phyloP scores from a whole-genome alignment of 345 rosid species.

The Citrus trifoliata region DNA sequence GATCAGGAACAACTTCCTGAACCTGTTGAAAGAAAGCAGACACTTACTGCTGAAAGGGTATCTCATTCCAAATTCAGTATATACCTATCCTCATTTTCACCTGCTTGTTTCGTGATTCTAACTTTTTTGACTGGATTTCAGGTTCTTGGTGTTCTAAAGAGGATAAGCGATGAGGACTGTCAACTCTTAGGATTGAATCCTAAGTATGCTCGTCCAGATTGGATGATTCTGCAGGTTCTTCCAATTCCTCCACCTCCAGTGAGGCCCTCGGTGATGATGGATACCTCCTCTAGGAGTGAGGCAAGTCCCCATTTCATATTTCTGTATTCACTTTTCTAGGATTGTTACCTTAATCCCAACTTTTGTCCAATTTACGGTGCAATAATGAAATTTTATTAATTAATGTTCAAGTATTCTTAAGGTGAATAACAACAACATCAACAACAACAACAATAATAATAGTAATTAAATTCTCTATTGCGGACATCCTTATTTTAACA shows the following conservation, averaged over 20 bases:
- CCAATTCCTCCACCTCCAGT: conserved; percentile 99
- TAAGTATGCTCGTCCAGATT: conserved; percentile 97
- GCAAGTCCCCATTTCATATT: conserved; percentile 26
- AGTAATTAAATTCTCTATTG: too few species aligned
- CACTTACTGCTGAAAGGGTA: conserved; percentile 92
- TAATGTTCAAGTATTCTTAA: neutral
- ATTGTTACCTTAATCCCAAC: neutral
- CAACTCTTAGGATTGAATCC: conserved; percentile 83
- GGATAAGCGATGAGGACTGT: conserved; percentile 96
- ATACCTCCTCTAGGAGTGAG: conserved; percentile 90
- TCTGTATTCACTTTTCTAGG: neutral
- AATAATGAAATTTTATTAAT: neutral
- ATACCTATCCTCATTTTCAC: neutral
- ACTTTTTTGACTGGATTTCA: conserved; percentile 15
- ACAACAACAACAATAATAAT: too few species aligned
- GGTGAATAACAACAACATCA: neutral
- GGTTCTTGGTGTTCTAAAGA: conserved; percentile 90
- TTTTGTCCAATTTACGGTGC: neutral
- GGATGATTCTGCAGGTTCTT: conserved; percentile 98
- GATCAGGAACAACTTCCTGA: conserved; percentile 95
- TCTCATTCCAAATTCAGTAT: neutral
- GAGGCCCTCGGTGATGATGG: conserved; percentile 99
- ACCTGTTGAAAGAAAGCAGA: conserved; percentile 92
- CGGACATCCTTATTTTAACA: too few species aligned
- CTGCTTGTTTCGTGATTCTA: conserved; percentile 1